A percentile compares a stretch with the other conserved stretches of the same genome.
These are phyloP conservation scores for Neonectria hederae DNA, from an alignment of 2,329 filamentous ascomycete genomes.

Conservation along the genomic window DNA sequence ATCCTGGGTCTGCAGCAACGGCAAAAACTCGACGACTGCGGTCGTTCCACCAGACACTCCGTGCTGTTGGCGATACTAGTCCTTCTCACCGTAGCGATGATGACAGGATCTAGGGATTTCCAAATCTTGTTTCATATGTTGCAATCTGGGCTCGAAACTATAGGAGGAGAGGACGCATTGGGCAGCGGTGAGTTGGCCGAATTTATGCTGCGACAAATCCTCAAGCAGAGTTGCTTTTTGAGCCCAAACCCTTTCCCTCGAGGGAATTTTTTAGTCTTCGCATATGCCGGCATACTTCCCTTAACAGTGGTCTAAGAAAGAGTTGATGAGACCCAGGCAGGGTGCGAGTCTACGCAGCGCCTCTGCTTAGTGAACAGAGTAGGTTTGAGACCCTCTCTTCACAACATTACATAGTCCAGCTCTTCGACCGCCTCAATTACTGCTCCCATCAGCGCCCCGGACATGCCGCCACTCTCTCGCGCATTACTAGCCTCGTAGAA, in stretches of 20 bases:
- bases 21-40: neutral
- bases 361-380: conserved; percentile 17
- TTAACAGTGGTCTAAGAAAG: neutral
- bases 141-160: conserved; percentile 21
- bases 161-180: conserved; percentile 28
- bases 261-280: neutral
- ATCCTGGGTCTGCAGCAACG: conserved; percentile 18
- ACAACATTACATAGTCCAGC: conserved; percentile 1
- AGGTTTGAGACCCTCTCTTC: conserved; percentile 18
- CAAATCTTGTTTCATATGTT: conserved; percentile 29
- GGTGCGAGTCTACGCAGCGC: conserved; percentile 23
- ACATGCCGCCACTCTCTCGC: conserved; percentile 75
- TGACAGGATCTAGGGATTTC: conserved; percentile 31
- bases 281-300: neutral
- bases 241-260: neutral
- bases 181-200: conserved; percentile 16
- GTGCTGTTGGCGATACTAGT: conserved; percentile 29
- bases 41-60: conserved; percentile 1
- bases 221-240: conserved; percentile 21
- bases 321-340: neutral
- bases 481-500: conserved; percentile 82
- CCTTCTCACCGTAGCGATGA: conserved; percentile 27
- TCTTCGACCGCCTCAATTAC: conserved; percentile 15
- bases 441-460: conserved; percentile 73
- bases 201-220: conserved; percentile 23